These are phyloP conservation scores for Lentinula novae-zelandiae DNA, from an alignment of 1,284 basidiomycete genomes.

Conservation along the genomic window DNA sequence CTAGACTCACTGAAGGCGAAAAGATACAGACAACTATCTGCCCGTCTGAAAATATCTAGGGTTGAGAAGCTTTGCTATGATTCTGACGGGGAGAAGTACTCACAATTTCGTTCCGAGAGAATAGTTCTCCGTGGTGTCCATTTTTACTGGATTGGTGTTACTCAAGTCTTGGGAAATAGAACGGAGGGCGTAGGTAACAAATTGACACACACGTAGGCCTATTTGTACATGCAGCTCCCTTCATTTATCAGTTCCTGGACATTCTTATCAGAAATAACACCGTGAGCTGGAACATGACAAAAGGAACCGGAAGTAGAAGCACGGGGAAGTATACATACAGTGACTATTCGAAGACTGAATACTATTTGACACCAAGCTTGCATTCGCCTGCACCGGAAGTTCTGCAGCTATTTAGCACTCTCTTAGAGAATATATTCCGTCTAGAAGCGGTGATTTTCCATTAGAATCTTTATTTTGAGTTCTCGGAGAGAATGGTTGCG, in stretches of 20 bases:
- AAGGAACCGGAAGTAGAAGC: not conserved
- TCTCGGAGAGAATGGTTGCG: too few relatives aligned
- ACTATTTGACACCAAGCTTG: not conserved
- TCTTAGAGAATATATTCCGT: too few relatives aligned
- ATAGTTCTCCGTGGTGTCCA: not conserved
- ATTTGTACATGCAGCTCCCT: not conserved
- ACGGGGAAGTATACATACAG: not conserved
- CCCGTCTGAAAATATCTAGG: not conserved
- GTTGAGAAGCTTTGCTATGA: too few relatives aligned
- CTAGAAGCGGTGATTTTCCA: too few relatives aligned
- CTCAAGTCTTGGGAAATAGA: not conserved
- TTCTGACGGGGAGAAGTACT: not conserved
- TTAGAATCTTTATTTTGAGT: too few relatives aligned
- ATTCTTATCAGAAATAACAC: not conserved
- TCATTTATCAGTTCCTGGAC: not conserved
- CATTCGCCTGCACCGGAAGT: too few relatives aligned
- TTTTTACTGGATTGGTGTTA: not conserved
- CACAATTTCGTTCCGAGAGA: not conserved
- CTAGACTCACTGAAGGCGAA: not conserved
- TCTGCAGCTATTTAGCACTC: too few relatives aligned
- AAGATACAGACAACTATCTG: conserved; percentile 4
- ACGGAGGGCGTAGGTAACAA: not conserved
- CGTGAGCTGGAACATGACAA: not conserved
- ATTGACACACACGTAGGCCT: not conserved
- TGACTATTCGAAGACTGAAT: not conserved